phyloP scores from a whole-genome alignment of 2,329 filamentous ascomycete genomes.

The Aspergillus eucalypticola region DNA sequence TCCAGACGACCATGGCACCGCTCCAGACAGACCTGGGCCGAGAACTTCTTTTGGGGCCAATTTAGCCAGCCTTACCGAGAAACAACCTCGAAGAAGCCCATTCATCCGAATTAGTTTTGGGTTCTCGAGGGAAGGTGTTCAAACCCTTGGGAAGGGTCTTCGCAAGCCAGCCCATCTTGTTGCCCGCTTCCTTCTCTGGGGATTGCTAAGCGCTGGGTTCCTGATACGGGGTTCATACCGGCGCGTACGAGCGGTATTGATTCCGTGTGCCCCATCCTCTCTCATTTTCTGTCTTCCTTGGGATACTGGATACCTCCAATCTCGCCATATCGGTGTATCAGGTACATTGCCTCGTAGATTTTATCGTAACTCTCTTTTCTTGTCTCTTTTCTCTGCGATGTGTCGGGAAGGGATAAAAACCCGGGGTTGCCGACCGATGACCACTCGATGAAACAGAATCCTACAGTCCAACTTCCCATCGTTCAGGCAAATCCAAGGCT shows the following conservation, averaged over 20 bases:
- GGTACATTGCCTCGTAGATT: neutral
- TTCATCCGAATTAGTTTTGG: neutral
- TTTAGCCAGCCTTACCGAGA: neutral
- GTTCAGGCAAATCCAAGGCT: constrained; percentile 1
- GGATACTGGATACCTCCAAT: neutral
- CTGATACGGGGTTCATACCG: constrained; percentile 20
- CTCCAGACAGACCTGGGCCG: constrained; percentile 1
- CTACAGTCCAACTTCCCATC: neutral
- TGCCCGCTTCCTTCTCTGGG: neutral
- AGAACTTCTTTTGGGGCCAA: neutral
- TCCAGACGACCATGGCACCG: neutral
- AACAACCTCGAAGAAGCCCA: neutral
- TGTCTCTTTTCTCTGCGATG: too few relatives aligned
- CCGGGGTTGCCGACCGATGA: neutral
- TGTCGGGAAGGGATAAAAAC: neutral
- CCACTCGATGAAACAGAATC: neutral
- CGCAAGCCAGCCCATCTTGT: neutral
- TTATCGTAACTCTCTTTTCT: too few relatives aligned
- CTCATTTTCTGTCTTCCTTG: too few relatives aligned
- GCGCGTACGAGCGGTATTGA: constrained; percentile 9
- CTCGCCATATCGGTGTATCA: neutral
- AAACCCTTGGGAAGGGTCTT: neutral
- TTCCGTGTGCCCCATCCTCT: neutral
- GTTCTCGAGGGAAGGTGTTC: neutral
- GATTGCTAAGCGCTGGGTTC: constrained; percentile 17